These are phyloP conservation scores for Cladosporium sp. DNA, from an alignment of 2,329 filamentous ascomycete species.

Conservation along the genomic window DNA sequence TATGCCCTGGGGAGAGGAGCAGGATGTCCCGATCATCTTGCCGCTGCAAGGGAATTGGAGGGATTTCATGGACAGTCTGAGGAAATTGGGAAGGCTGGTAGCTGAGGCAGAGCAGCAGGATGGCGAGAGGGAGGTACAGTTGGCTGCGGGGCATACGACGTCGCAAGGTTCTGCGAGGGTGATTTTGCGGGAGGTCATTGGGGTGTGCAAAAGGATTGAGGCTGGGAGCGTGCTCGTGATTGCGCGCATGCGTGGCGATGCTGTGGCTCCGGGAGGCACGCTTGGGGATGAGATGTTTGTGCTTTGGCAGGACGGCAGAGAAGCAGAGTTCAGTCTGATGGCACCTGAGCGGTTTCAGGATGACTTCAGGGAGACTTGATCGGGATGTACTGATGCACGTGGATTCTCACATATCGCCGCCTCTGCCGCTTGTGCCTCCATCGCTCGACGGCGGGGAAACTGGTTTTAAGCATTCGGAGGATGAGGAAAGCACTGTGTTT, in stretches of 20 bases:
- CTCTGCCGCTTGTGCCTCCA: too few species aligned
- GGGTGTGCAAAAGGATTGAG: neutral
- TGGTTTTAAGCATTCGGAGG: too few species aligned
- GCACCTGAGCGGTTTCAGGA: neutral
- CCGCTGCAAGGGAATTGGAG: slow-evolving; percentile 1
- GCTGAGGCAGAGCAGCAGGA: neutral
- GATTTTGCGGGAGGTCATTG: neutral
- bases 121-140: neutral
- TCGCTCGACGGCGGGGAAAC: too few species aligned
- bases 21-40: neutral
- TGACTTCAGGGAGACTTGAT: neutral
- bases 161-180: neutral
- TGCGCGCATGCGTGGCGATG: neutral
- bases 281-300: slow-evolving; percentile 1
- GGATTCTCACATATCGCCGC: too few species aligned
- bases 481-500: too few species aligned
- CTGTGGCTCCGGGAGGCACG: neutral
- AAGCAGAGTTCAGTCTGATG: neutral
- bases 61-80: neutral
- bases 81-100: neutral
- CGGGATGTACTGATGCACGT: too few species aligned
- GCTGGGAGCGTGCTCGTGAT: neutral
- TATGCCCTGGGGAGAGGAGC: slow-evolving; percentile 7
- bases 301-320: neutral
- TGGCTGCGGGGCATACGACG: slow-evolving; percentile 3